A percentile compares a stretch with the other conserved stretches of the same genome.
phyloP scores from a whole-genome alignment of 2,329 filamentous ascomycete species.

The Aureobasidium melanogenum region DNA sequence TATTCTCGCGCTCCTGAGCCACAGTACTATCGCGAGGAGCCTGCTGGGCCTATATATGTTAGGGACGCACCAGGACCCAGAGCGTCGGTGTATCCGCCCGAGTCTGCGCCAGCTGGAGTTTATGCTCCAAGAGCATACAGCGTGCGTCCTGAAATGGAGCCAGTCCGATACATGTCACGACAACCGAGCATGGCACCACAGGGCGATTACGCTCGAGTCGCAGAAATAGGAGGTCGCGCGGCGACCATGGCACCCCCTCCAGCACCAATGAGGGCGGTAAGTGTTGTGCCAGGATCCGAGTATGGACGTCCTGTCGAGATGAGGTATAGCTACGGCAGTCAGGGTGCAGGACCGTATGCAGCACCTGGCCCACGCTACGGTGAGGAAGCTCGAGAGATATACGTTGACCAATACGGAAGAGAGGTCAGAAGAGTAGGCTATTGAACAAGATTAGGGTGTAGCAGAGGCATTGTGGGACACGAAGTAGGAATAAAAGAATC shows the following conservation, averaged over 20 bases:
- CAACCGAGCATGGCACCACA: constrained; percentile 33
- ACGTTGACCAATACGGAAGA: constrained; percentile 33
- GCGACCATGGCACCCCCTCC: constrained; percentile 11
- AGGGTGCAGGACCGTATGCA: not conserved
- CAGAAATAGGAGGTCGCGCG: not conserved
- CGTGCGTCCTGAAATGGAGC: constrained; percentile 31
- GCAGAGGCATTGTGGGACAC: not conserved
- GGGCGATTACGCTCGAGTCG: constrained; percentile 22
- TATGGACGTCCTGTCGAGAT: constrained; percentile 7
- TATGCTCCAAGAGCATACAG: constrained; percentile 21
- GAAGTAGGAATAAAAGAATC: not conserved
- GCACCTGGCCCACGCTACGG: not conserved
- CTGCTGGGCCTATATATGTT: not conserved
- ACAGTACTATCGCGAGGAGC: constrained; percentile 17
- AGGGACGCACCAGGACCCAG: constrained; percentile 15
- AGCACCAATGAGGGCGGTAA: constrained; percentile 26
- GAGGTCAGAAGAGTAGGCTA: constrained; percentile 17
- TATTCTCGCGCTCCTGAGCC: constrained; percentile 41
- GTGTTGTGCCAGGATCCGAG: constrained; percentile 29
- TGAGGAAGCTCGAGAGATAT: constrained; percentile 22
- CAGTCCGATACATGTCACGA: constrained; percentile 10
- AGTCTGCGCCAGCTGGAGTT: constrained; percentile 18
- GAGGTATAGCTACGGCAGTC: constrained; percentile 7
- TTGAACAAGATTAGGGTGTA: not conserved
- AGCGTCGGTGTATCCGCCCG: constrained; percentile 7